Base-by-base conservation (phyloP, 1,284 basidiomycete genomes). In the Mycosarcoma mackinlayi region DNA sequence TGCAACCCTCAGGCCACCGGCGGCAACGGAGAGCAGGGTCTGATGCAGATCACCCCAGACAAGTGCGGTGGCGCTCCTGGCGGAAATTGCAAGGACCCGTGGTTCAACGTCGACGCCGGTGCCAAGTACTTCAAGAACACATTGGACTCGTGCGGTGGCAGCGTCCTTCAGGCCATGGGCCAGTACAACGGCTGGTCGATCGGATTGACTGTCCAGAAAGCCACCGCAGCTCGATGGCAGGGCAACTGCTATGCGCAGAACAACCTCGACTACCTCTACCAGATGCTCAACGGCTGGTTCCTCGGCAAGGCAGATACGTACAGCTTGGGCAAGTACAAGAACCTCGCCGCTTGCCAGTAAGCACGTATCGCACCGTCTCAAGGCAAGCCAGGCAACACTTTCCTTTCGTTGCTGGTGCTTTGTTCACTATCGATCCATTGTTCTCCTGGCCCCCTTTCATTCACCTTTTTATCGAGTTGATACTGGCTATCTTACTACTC, bases 11-110 rank as follows among this genome's bases (percentile, higher is more conserved):
- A 30, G 25, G 60, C 28, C 46, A 77, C 61, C 8, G 76, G 76
- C 19, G 63, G 60, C 39, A 76, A 77, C 31, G 76, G 76, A 13
- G 76, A 76, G 55, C 58, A 75, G 31, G 76, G 76, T 21, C 58
- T 78, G 21, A 78, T 78, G 76, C 76, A 78, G 61, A 74, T 78
- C 65, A 78, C 76, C 23, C 66, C 53, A 1, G 76, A 76, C 56
- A 78, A 76, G 65, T 76, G 74, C 47, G 62, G 63, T 23, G 67
- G 68, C 14, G 71, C 72, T 24, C 73, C 73, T 31, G 40, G 42
- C 30, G 63, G 72, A 24, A 64, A 74, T 52, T 76, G 73, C 57
- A 66, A 66, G 45, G 74, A 77, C 28, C 48, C 57, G 19, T 40
- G 55, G 47, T 69, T 65, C 57, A 78, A 78, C 57, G 62, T 76